phyloP scores from a whole-genome alignment of 805 yeast species.

The Metschnikowia cerradonensis region DNA sequence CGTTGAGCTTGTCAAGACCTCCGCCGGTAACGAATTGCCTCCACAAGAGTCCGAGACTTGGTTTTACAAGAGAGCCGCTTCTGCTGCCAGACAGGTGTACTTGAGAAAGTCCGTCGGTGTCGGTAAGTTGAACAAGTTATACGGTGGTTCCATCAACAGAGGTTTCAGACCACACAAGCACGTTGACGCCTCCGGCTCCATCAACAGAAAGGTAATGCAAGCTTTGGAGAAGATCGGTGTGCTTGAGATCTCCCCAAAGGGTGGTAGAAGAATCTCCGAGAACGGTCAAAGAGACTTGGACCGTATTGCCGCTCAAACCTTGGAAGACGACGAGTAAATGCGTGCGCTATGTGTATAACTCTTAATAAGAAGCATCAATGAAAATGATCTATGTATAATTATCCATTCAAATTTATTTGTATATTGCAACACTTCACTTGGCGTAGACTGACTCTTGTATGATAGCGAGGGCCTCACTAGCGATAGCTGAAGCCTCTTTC shows the following conservation, averaged over 20 bases:
- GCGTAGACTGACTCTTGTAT: neutral
- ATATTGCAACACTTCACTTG: neutral
- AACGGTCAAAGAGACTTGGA: constrained; percentile 99
- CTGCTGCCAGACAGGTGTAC: constrained; percentile 99
- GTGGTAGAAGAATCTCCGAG: constrained; percentile 99
- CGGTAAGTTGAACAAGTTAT: constrained; percentile 96
- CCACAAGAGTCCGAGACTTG: constrained; percentile 99
- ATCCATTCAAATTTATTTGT: neutral
- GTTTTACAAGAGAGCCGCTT: constrained; percentile 99
- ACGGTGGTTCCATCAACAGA: constrained; percentile 99
- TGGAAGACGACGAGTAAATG: constrained; percentile 67
- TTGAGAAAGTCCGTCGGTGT: constrained; percentile 99
- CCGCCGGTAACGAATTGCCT: constrained; percentile 98
- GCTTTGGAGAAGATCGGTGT: constrained; percentile 98
- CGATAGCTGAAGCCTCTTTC: constrained; percentile 18
- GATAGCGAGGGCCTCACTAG: neutral
- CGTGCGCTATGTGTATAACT: constrained; percentile 16
- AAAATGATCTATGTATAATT: neutral
- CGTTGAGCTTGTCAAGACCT: constrained; percentile 99
- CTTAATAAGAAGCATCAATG: constrained; percentile 16
- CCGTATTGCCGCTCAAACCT: constrained; percentile 99
- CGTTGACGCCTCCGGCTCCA: constrained; percentile 98
- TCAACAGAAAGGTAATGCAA: constrained; percentile 98
- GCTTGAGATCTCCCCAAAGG: constrained; percentile 92
- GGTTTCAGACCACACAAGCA: constrained; percentile 98